phyloP scores from a whole-genome alignment of 331 rosid genomes.

The Ulmus americana region DNA sequence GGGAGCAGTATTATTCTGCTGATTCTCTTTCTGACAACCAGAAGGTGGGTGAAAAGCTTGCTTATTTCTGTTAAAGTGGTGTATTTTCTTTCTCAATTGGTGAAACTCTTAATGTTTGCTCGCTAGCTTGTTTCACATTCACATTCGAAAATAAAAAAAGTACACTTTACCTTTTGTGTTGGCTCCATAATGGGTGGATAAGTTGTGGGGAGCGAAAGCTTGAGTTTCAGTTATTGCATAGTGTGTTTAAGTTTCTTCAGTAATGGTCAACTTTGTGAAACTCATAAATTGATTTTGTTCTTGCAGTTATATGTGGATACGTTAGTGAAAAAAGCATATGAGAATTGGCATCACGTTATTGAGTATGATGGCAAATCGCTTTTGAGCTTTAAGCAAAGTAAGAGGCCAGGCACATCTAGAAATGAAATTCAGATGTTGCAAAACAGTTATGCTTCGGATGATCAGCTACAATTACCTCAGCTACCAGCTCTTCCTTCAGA shows the following conservation, averaged over 20 bases:
- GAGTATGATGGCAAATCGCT: slow-evolving; percentile 91
- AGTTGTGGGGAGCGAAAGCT: too few relatives aligned
- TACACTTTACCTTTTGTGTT: background rate
- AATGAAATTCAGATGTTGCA: slow-evolving; percentile 47
- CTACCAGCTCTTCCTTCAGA: slow-evolving; percentile 48
- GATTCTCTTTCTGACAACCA: slow-evolving; percentile 74
- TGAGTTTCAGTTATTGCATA: too few relatives aligned
- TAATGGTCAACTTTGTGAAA: background rate
- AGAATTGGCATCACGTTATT: slow-evolving; percentile 78
- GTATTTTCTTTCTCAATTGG: background rate
- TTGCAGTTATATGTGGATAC: slow-evolving; percentile 79
- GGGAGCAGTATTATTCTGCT: slow-evolving; percentile 67
- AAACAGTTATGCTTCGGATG: slow-evolving; percentile 45
- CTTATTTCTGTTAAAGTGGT: too few relatives aligned
- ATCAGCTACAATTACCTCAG: slow-evolving; percentile 41
- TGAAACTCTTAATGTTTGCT: background rate
- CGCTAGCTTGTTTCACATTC: background rate
- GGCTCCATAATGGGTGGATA: too few relatives aligned
- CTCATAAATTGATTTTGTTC: slow-evolving; percentile 20
- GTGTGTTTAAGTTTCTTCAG: too few relatives aligned
- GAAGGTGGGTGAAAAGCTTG: slow-evolving; percentile 48
- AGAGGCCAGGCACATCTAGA: slow-evolving; percentile 36
- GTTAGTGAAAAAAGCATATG: slow-evolving; percentile 86
- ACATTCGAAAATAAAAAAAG: background rate
- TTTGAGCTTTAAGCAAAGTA: slow-evolving; percentile 41